Evolutionary conservation across 108 stramenopile genomes (phyloP).

Genomic region (Cyclostephanos tholiformis): DNA sequence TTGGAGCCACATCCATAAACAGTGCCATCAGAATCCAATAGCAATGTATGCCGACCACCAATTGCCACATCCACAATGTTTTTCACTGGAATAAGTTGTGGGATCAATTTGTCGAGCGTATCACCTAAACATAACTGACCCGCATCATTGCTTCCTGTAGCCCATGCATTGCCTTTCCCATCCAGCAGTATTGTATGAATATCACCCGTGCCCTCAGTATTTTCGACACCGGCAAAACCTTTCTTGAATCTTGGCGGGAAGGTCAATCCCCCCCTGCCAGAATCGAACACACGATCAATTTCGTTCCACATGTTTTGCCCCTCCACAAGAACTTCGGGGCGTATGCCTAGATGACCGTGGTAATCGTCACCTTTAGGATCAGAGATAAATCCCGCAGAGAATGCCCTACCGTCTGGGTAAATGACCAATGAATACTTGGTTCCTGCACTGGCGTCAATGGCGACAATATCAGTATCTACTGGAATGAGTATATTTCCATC

Average conservation of each 20-base stretch:
- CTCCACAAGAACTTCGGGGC: constrained; percentile 23
- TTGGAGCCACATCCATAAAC: constrained; percentile 40
- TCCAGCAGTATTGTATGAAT: constrained; percentile 33
- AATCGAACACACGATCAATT: constrained; percentile 13
- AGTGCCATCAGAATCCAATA: neutral
- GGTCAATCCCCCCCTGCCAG: neutral
- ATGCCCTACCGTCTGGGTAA: constrained; percentile 23
- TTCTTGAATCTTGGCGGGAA: constrained; percentile 9
- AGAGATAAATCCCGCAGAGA: constrained; percentile 29
- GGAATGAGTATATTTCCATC: constrained; percentile 22
- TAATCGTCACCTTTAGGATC: constrained; percentile 20
- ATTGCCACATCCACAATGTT: constrained; percentile 17
- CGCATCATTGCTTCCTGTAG: constrained; percentile 34
- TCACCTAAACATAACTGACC: constrained; percentile 27
- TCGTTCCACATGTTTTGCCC: constrained; percentile 31
- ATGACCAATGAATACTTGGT: constrained; percentile 42
- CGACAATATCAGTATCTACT: constrained; percentile 2
- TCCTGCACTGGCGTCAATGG: constrained; percentile 38
- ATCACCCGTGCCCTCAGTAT: constrained; percentile 12
- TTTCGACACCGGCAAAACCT: constrained; percentile 13
- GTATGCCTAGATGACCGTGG: constrained; percentile 44
- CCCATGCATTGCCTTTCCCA: constrained; percentile 23
- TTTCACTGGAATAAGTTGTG: constrained; percentile 5
- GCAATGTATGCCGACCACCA: constrained; percentile 12
- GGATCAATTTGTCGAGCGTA: constrained; percentile 9